phyloP scores from a whole-genome alignment of 2,329 filamentous ascomycete genomes.

The Diaporthe batatas region DNA sequence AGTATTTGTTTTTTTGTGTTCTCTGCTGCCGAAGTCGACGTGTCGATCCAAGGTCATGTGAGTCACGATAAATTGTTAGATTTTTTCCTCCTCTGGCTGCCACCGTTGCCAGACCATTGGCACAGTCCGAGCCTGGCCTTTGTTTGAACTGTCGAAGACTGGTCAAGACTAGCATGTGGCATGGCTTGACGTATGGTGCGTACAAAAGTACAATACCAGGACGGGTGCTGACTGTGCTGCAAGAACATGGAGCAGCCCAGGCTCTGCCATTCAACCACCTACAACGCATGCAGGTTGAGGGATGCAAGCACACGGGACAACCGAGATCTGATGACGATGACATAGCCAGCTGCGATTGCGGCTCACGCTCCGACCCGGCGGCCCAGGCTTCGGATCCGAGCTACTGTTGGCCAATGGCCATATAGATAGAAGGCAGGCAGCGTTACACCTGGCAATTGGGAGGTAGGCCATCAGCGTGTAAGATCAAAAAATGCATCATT shows the following conservation, averaged over 20 bases:
- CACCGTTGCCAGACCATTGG: background rate
- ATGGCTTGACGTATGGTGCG: background rate
- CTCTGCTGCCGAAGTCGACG: background rate
- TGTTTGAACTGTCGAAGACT: background rate
- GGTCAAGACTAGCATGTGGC: background rate
- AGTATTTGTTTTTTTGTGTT: slow-evolving; percentile 19
- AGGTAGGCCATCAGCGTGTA: background rate
- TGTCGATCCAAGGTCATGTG: slow-evolving; percentile 20
- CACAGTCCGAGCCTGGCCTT: background rate
- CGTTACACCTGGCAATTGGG: slow-evolving; percentile 4
- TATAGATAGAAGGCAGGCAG: background rate
- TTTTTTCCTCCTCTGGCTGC: background rate
- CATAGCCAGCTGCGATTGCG: background rate
- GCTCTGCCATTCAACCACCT: background rate
- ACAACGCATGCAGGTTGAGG: too few species aligned
- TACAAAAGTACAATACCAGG: background rate
- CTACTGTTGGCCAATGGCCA: background rate
- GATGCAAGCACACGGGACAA: background rate
- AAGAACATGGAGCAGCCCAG: background rate
- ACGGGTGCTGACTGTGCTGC: background rate
- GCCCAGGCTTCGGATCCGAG: slow-evolving; percentile 28
- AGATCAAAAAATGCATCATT: background rate
- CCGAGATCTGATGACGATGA: slow-evolving; percentile 10
- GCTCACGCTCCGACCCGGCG: slow-evolving; percentile 28
- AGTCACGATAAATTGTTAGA: background rate